Evolutionary conservation across 129 eudicot species (phyloP).

Genomic region (Chrysanthemum seticuspe): DNA sequence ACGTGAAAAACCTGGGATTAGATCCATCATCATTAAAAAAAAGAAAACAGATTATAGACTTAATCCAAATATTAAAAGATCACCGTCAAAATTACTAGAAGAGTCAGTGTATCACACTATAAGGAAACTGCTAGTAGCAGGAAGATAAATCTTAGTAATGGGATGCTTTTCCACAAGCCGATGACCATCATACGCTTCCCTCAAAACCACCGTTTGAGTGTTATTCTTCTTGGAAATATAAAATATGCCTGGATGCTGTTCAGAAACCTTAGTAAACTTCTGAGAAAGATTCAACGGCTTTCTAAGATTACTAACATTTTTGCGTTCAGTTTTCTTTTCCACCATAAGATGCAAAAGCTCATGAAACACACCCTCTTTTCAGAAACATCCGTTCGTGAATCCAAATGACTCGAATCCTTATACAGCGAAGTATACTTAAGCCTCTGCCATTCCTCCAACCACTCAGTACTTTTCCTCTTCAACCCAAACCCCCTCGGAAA

Average conservation of each 20-base stretch:
- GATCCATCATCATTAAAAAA: no score
- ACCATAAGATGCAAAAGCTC: slow-evolving; percentile 84
- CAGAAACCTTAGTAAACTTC: slow-evolving; percentile 91
- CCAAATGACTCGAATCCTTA: slow-evolving; percentile 71
- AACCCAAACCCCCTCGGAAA: slow-evolving; percentile 92
- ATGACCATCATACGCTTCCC: slow-evolving; percentile 72
- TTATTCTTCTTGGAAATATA: slow-evolving; percentile 75
- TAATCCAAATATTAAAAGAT: no score
- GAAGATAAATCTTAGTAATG: no score
- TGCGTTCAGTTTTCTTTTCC: slow-evolving; percentile 61
- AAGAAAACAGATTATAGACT: no score
- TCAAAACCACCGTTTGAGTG: slow-evolving; percentile 74
- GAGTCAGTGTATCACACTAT: no score
- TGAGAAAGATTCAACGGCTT: slow-evolving; percentile 73
- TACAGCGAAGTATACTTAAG: slow-evolving; percentile 88
- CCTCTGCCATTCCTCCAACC: slow-evolving; percentile 92
- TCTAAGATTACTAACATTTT: slow-evolving; percentile 78
- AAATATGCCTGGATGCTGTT: slow-evolving; percentile 93
- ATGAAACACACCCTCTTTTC: slow-evolving; percentile 89
- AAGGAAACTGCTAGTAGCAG: no score
- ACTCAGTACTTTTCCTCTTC: slow-evolving; percentile 61
- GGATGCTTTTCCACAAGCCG: no score
- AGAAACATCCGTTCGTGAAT: slow-evolving; percentile 81
- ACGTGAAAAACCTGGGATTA: no score
- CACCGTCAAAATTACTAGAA: no score